Evolutionary conservation across 1,284 basidiomycete genomes (phyloP).

Genomic region (Ganoderma multipileum): DNA sequence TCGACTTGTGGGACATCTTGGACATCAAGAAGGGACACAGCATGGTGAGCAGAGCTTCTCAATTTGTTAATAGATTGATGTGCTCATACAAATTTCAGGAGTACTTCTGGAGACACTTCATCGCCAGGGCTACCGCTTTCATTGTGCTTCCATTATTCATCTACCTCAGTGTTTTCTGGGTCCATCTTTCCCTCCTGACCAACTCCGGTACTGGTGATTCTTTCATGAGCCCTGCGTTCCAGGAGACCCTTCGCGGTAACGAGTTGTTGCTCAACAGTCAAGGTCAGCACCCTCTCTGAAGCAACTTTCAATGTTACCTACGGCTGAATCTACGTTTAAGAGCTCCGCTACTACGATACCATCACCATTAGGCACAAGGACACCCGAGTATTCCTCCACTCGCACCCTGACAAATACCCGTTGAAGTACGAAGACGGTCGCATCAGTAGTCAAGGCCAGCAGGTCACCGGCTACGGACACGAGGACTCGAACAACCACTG

Average conservation of each 20-base stretch:
- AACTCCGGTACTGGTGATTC: slow-evolving; percentile 92
- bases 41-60: slow-evolving; percentile 65
- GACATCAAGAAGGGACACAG: slow-evolving; percentile 85
- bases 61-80: not conserved
- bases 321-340: slow-evolving; percentile 50
- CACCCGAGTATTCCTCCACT: slow-evolving; percentile 93
- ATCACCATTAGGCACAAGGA: slow-evolving; percentile 92
- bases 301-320: not conserved
- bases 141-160: slow-evolving; percentile 89
- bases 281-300: slow-evolving; percentile 55
- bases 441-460: slow-evolving; percentile 96
- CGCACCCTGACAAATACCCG: slow-evolving; percentile 90
- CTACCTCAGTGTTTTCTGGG: slow-evolving; percentile 96
- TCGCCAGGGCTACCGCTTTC: slow-evolving; percentile 86
- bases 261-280: slow-evolving; percentile 91
- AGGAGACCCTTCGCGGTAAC: slow-evolving; percentile 94
- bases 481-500: slow-evolving; percentile 95
- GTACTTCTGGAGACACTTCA: slow-evolving; percentile 90
- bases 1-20: slow-evolving; percentile 95
- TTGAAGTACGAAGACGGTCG: slow-evolving; percentile 96
- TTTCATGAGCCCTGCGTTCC: slow-evolving; percentile 99
- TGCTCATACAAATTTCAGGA: slow-evolving; percentile 58
- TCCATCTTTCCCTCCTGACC: slow-evolving; percentile 93
- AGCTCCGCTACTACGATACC: slow-evolving; percentile 93
- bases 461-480: slow-evolving; percentile 97